Conservation (phyloP, 1,284 basidiomycete genomes). For the Sanghuangporus weigelae region DNA sequence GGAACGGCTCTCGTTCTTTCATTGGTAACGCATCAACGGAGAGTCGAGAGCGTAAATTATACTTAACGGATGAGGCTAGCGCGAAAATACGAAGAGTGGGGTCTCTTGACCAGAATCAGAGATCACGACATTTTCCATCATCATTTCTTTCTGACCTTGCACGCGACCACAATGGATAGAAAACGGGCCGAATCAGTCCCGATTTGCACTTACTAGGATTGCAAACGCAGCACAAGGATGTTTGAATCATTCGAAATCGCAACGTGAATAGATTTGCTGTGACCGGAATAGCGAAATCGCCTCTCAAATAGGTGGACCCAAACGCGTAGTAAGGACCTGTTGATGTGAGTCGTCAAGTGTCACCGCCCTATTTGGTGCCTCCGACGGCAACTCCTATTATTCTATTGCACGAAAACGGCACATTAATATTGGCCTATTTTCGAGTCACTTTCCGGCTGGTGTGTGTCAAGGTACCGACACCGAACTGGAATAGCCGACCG, state of each 20-base stretch:
- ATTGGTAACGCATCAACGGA: slow-evolving; percentile 15
- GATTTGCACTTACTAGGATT: neutral
- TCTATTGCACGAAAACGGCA: neutral
- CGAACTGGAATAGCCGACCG: neutral
- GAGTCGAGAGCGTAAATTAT: slow-evolving; percentile 6
- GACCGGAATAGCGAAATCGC: neutral
- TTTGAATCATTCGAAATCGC: neutral
- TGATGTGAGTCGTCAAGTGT: slow-evolving; percentile 10
- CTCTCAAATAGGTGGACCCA: neutral
- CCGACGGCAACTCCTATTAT: neutral
- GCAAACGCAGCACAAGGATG: neutral
- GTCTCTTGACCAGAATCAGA: too few relatives aligned
- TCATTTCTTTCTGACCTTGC: neutral
- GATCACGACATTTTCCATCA: neutral
- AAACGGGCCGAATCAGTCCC: neutral
- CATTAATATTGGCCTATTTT: neutral
- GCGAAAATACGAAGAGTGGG: neutral
- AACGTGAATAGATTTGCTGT: neutral
- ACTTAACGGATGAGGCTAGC: neutral
- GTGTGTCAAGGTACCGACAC: neutral
- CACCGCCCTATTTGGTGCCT: neutral
- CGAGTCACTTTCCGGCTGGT: neutral
- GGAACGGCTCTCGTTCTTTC: slow-evolving; percentile 13
- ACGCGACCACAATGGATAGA: neutral
- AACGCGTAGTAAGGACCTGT: neutral